phyloP scores from a whole-genome alignment of 78 protist genomes.

The Chrysochromulina parva region DNA sequence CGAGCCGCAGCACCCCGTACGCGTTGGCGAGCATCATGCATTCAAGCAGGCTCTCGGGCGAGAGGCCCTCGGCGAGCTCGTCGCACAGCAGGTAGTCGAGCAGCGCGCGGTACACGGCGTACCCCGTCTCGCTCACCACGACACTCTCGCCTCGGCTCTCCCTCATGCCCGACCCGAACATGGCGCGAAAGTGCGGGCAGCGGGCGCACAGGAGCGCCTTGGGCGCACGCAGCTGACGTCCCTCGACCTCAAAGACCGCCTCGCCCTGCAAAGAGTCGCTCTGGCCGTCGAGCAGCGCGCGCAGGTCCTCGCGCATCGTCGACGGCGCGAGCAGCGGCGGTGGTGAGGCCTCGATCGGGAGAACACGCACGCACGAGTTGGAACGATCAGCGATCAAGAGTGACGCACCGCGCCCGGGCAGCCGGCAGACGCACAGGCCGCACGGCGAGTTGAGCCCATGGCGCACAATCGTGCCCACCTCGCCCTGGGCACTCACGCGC shows the following conservation, averaged over 20 bases:
- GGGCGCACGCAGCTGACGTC: not conserved
- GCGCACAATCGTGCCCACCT: not conserved
- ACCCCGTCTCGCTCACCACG: not conserved
- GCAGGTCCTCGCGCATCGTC: not conserved
- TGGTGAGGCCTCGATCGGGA: not conserved
- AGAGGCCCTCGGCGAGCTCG: not conserved
- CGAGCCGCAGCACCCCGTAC: not conserved
- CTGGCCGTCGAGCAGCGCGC: not conserved
- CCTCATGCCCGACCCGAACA: not conserved
- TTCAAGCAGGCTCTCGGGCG: not conserved
- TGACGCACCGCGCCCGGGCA: not conserved
- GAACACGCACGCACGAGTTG: not conserved
- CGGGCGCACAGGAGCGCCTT: not conserved
- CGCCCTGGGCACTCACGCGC: not conserved
- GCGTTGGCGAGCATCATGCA: not conserved
- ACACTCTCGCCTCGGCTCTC: not conserved
- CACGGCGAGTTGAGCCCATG: not conserved
- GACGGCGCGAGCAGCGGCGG: not conserved
- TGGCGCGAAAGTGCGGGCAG: constrained; percentile 13
- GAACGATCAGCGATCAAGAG: not conserved
- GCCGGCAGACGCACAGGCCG: not conserved
- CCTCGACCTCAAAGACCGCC: not conserved
- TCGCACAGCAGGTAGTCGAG: not conserved
- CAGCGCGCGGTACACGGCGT: not conserved
- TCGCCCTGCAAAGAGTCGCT: not conserved